A percentile compares a stretch with the other conserved stretches of the same genome.
These are phyloP conservation scores for Ammopiptanthus mongolicus DNA, from an alignment of 306 rosid genomes.

Conservation along the genomic window DNA sequence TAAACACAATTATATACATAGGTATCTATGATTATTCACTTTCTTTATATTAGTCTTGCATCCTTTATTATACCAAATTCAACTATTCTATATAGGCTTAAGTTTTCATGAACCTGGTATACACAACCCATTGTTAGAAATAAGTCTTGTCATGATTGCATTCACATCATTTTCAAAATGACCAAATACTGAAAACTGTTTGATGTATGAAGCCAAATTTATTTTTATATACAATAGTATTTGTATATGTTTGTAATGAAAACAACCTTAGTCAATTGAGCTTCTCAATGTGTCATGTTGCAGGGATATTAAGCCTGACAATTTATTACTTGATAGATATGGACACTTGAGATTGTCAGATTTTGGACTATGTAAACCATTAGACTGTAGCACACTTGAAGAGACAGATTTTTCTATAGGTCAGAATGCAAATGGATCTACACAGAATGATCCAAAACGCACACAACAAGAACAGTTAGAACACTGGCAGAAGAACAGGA, in stretches of 20 bases:
- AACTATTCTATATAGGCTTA: background rate
- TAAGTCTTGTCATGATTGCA: background rate
- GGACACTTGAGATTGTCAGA: constrained; percentile 93
- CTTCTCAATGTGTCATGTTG: constrained; percentile 16
- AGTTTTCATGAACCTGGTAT: background rate
- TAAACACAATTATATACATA: constrained; percentile 90
- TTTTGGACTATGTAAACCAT: constrained; percentile 95
- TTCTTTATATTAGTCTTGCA: background rate
- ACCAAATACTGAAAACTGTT: background rate
- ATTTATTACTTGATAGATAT: constrained; percentile 81
- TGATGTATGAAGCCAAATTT: background rate
- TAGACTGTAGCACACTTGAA: constrained; percentile 77
- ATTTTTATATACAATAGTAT: background rate
- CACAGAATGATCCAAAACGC: constrained; percentile 70
- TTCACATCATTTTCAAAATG: background rate
- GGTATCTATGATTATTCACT: constrained; percentile 38
- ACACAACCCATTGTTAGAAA: background rate
- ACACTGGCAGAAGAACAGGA: constrained; percentile 95
- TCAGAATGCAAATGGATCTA: constrained; percentile 38
- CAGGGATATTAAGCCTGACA: constrained; percentile 98
- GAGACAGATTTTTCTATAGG: constrained; percentile 56
- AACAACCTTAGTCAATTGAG: background rate
- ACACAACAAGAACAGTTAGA: constrained; percentile 92
- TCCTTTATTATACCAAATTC: background rate
- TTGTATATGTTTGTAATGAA: background rate